Evolutionary conservation across 768 basidiomycete species (phyloP).

Genomic region (Suillus cothurnatus): DNA sequence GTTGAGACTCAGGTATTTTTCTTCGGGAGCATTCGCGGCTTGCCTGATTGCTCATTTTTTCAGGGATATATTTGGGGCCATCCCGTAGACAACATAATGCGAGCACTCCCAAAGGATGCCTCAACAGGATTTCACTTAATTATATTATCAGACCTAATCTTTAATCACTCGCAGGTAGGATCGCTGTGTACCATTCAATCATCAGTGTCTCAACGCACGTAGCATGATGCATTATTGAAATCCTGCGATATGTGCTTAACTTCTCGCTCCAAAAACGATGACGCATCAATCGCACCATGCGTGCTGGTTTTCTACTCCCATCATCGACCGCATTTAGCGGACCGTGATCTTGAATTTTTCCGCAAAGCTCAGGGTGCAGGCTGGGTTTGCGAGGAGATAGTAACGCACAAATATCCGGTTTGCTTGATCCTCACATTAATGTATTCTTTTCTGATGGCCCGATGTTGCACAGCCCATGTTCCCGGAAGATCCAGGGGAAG

Average conservation of each 20-base stretch:
- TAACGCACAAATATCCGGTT: conserved; percentile 66
- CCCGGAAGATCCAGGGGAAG: conserved; percentile 81
- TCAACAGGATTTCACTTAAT: conserved; percentile 67
- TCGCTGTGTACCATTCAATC: background rate
- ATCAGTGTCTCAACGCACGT: conserved; percentile 5
- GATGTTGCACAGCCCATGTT: conserved; percentile 74
- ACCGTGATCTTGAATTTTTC: conserved; percentile 86
- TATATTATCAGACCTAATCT: conserved; percentile 90
- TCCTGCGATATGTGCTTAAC: conserved; percentile 60
- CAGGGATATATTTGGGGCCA: conserved; percentile 88
- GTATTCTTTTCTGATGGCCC: background rate
- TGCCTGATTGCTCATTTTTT: background rate
- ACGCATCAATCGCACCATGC: conserved; percentile 30
- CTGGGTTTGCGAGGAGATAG: conserved; percentile 74
- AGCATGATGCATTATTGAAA: conserved; percentile 82
- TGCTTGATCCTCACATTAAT: conserved; percentile 21
- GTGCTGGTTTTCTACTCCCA: conserved; percentile 89
- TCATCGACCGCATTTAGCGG: conserved; percentile 81
- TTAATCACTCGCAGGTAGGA: conserved; percentile 89
- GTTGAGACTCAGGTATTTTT: conserved; percentile 38
- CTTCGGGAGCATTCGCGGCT: conserved; percentile 25
- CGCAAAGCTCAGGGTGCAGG: conserved; percentile 56
- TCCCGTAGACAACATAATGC: conserved; percentile 39
- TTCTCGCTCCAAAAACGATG: conserved; percentile 24
- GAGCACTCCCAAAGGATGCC: conserved; percentile 21